Evolutionary conservation across 2,329 filamentous ascomycete species (phyloP).

Genomic region (Hirsutella minnesotensis): DNA sequence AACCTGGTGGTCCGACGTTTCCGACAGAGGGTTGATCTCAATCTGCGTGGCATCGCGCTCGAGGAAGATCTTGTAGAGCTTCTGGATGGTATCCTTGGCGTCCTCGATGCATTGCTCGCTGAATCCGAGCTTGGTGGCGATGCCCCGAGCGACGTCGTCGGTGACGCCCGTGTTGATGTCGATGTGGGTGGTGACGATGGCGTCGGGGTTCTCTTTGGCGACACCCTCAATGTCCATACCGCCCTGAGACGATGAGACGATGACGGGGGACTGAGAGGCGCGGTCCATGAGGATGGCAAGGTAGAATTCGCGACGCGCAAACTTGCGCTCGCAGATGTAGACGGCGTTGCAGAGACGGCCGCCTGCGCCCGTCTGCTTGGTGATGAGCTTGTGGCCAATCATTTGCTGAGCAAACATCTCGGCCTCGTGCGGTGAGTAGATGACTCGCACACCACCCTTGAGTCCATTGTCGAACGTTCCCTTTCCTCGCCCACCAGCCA

Average conservation of each 20-base stretch:
- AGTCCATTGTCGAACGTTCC: constrained; percentile 96
- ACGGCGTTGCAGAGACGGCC: constrained; percentile 94
- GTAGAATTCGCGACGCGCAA: constrained; percentile 97
- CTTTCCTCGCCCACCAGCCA: constrained; percentile 95
- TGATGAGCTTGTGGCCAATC: constrained; percentile 99
- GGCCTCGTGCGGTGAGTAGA: constrained; percentile 94
- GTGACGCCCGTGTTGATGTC: constrained; percentile 93
- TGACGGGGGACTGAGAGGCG: constrained; percentile 78
- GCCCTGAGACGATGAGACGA: constrained; percentile 94
- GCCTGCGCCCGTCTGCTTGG: constrained; percentile 92
- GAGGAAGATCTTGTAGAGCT: constrained; percentile 97
- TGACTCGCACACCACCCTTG: constrained; percentile 96
- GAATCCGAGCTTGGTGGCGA: constrained; percentile 89
- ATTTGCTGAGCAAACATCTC: constrained; percentile 98
- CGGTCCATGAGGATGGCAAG: constrained; percentile 98
- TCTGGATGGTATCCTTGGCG: constrained; percentile 92
- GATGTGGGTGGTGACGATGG: constrained; percentile 87
- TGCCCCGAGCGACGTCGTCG: constrained; percentile 82
- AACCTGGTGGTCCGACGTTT: constrained; percentile 96
- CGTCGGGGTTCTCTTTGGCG: constrained; percentile 93
- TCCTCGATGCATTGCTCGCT: constrained; percentile 95
- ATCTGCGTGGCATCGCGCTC: constrained; percentile 99
- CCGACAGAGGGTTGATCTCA: constrained; percentile 97
- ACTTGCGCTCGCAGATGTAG: constrained; percentile 99
- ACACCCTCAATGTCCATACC: constrained; percentile 99